Conservation (phyloP, 306 rosid species). For the Sicyos edulis region DNA sequence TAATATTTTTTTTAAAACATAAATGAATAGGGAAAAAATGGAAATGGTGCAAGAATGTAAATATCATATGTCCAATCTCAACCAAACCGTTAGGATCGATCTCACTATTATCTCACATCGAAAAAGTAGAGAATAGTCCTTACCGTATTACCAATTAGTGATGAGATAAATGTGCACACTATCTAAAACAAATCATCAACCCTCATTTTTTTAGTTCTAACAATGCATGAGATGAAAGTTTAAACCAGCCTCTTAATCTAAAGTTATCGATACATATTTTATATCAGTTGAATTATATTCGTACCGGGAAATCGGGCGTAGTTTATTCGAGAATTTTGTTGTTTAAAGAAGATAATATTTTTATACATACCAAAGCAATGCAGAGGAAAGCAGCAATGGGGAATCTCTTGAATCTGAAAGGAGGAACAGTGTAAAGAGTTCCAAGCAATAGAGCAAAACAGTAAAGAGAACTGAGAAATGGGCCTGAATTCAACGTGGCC, state of each 20-base stretch:
- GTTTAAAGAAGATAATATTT: constrained; percentile 12
- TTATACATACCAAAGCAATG: constrained; percentile 84
- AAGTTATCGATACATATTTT: no score
- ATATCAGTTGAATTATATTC: no score
- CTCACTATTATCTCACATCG: no score
- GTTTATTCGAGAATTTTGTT: not conserved
- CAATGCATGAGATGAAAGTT: no score
- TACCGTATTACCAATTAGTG: no score
- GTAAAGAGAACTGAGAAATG: constrained; percentile 72
- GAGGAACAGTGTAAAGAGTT: constrained; percentile 89
- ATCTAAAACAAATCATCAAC: no score
- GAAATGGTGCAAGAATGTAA: not conserved
- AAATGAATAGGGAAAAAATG: not conserved
- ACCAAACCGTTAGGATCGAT: no score
- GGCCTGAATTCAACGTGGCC: constrained; percentile 74
- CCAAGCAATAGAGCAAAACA: constrained; percentile 78
- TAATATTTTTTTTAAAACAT: not conserved
- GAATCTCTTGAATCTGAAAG: constrained; percentile 80
- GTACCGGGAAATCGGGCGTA: no score
- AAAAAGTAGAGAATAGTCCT: no score
- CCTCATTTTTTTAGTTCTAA: no score
- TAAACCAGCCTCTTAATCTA: no score
- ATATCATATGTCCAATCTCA: not conserved
- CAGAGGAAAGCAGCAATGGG: constrained; percentile 92
- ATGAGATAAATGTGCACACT: no score